Conservation (phyloP, 1,284 basidiomycete species). For the Heliocybe sulcata region DNA sequence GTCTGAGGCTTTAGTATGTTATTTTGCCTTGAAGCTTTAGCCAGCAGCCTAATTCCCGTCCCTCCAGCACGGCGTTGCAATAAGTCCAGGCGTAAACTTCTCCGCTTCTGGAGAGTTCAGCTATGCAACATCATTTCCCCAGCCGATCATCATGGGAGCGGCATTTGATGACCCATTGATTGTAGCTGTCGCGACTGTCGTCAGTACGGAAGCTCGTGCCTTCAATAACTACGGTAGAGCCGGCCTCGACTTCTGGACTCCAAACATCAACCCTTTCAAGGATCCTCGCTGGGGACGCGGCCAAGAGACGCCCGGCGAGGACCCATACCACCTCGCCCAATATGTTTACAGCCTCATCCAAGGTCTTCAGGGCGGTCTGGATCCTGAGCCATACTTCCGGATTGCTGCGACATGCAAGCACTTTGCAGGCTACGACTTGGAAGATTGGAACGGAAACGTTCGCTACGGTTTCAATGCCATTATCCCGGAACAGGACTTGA, state of each 20-base stretch:
- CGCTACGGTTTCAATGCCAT: constrained; percentile 44
- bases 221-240: constrained; percentile 45
- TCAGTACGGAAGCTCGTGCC: constrained; percentile 48
- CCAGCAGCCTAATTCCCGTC: neutral
- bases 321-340: constrained; percentile 42
- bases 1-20: constrained; percentile 40
- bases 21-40: neutral
- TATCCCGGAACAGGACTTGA: constrained; percentile 47
- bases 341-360: constrained; percentile 47
- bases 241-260: constrained; percentile 49
- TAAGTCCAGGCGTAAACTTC: constrained; percentile 44
- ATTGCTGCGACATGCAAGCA: constrained; percentile 51
- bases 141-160: constrained; percentile 27
- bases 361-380: constrained; percentile 48
- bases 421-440: constrained; percentile 49
- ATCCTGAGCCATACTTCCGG: constrained; percentile 42
- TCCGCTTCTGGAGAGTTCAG: constrained; percentile 40
- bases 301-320: constrained; percentile 55
- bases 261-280: constrained; percentile 55
- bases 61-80: constrained; percentile 42
- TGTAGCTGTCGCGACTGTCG: constrained; percentile 35
- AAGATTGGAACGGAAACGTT: constrained; percentile 41
- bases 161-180: constrained; percentile 42
- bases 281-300: constrained; percentile 57
- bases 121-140: constrained; percentile 49